A percentile compares a stretch with the other conserved stretches of the same genome.
Evolutionary conservation across 495 filamentous ascomycete species (phyloP).

Genomic region (Sordaria brevicollis): DNA sequence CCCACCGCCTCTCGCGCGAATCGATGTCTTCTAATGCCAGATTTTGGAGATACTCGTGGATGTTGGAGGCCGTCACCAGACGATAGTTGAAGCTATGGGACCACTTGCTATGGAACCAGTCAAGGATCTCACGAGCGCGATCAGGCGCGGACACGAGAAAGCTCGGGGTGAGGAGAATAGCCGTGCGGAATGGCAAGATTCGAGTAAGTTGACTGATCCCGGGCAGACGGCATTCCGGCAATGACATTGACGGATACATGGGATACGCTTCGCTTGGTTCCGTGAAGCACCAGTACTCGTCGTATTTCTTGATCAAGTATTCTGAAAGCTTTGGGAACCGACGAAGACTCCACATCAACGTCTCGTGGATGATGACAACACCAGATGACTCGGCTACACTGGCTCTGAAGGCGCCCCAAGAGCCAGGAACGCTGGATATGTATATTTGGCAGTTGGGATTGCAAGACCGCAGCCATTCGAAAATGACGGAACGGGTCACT

Average conservation of each 20-base stretch:
- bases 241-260: slow-evolving; percentile 14
- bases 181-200: slow-evolving; percentile 48
- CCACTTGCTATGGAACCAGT: slow-evolving; percentile 40
- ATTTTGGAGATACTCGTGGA: slow-evolving; percentile 31
- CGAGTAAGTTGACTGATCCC: slow-evolving; percentile 31
- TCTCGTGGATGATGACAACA: slow-evolving; percentile 27
- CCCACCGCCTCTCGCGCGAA: slow-evolving; percentile 17
- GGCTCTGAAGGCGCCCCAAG: slow-evolving; percentile 19
- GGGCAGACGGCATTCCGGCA: background rate
- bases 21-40: slow-evolving; percentile 29
- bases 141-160: slow-evolving; percentile 43
- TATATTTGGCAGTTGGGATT: slow-evolving; percentile 20
- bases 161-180: slow-evolving; percentile 54
- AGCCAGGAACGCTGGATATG: slow-evolving; percentile 9
- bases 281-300: slow-evolving; percentile 24
- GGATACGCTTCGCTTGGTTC: slow-evolving; percentile 13
- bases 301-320: slow-evolving; percentile 5
- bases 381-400: slow-evolving; percentile 4
- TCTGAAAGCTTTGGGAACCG: slow-evolving; percentile 16
- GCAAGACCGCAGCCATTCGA: slow-evolving; percentile 19
- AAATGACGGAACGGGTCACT: background rate
- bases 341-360: slow-evolving; percentile 15
- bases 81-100: slow-evolving; percentile 13
- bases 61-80: slow-evolving; percentile 27
- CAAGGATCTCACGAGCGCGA: slow-evolving; percentile 40